Percentiles rank a stretch among this genome's conserved stretches.
phyloP scores from a whole-genome alignment of 768 basidiomycete species.

The Kwoniella heveanensis region DNA sequence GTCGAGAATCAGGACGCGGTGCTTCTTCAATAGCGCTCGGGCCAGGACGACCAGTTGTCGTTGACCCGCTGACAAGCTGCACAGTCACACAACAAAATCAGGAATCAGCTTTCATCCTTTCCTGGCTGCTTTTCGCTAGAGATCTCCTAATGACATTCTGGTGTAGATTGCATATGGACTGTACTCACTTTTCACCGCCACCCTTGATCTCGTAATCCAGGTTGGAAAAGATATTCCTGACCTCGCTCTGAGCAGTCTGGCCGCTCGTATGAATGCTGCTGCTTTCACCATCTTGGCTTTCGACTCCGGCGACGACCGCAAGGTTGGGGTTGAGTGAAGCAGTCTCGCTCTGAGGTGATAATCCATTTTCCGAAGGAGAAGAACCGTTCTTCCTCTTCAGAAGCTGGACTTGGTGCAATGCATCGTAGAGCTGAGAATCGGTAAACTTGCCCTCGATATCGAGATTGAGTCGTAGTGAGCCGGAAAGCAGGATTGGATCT shows the following conservation, averaged over 20 bases:
- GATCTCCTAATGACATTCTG: too few relatives aligned
- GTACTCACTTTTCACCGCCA: constrained; percentile 47
- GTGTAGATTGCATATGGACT: not conserved
- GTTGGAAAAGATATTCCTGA: constrained; percentile 42
- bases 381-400: constrained; percentile 21
- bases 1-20: constrained; percentile 49
- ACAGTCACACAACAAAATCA: not conserved
- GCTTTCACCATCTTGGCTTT: too few relatives aligned
- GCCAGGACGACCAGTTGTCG: constrained; percentile 53
- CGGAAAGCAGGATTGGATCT: constrained; percentile 47
- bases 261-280: not conserved
- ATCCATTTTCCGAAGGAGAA: not conserved
- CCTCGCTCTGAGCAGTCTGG: not conserved
- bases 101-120: too few relatives aligned
- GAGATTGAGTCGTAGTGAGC: constrained; percentile 49
- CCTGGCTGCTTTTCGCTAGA: not conserved
- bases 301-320: too few relatives aligned
- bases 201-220: constrained; percentile 47
- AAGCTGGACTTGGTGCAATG: constrained; percentile 47
- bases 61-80: constrained; percentile 49
- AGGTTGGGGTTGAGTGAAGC: too few relatives aligned
- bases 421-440: constrained; percentile 48
- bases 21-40: constrained; percentile 42
- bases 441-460: constrained; percentile 45
- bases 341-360: not conserved